Percentiles rank a stretch among this genome's conserved stretches.
Conservation (phyloP, 2,329 filamentous ascomycete genomes). For the Monilinia aucupariae region DNA sequence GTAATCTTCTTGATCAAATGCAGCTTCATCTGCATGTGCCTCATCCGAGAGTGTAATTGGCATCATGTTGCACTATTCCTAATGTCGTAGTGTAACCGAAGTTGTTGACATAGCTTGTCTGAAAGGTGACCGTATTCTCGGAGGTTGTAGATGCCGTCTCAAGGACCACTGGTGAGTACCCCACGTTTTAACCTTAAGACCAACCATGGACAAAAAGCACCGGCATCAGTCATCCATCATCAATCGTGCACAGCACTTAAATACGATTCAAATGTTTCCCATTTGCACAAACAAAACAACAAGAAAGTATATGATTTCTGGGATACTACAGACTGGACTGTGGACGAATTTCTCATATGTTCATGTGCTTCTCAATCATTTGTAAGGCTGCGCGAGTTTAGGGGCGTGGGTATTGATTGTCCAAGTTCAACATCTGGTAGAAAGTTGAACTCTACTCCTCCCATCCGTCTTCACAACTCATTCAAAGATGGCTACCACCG, state of each 20-base stretch:
- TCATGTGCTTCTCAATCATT: background rate
- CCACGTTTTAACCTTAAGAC: background rate
- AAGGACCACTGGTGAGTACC: background rate
- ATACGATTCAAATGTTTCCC: background rate
- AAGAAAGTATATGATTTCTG: background rate
- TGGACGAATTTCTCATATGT: background rate
- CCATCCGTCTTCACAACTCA: background rate
- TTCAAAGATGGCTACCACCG: constrained; percentile 21
- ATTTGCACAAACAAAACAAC: background rate
- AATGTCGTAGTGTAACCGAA: constrained; percentile 8
- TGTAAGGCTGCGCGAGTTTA: too few relatives aligned
- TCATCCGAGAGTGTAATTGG: background rate
- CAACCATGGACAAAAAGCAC: too few relatives aligned
- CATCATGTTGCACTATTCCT: background rate
- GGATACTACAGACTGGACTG: background rate
- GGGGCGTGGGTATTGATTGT: background rate
- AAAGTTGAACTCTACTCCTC: constrained; percentile 13
- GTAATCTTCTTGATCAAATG: constrained; percentile 7
- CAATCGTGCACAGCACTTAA: background rate
- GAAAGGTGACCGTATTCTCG: constrained; percentile 8
- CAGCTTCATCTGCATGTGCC: constrained; percentile 1
- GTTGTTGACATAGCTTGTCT: background rate
- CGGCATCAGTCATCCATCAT: background rate
- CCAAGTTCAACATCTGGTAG: background rate
- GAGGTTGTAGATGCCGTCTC: background rate